phyloP scores from a whole-genome alignment of 495 filamentous ascomycete species.

The Hypoxylon perforatum region DNA sequence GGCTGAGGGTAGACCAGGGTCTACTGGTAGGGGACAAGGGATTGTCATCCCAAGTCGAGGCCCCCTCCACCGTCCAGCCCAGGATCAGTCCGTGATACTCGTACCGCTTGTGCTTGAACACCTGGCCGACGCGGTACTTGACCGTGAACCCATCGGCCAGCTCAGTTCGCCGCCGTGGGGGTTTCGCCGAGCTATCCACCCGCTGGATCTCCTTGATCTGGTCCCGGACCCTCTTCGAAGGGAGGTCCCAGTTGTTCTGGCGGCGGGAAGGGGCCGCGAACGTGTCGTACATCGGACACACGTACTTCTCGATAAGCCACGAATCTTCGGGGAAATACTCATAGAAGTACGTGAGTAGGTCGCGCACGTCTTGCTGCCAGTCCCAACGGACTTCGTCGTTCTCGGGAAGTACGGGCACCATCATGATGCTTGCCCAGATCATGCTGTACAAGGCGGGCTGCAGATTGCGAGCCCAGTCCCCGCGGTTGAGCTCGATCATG shows the following conservation, averaged over 20 bases:
- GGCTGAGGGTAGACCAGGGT: conserved; percentile 32
- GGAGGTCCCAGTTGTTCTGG: conserved; percentile 43
- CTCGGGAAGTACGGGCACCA: conserved; percentile 57
- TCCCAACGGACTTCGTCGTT: conserved; percentile 50
- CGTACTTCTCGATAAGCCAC: conserved; percentile 71
- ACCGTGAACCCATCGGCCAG: conserved; percentile 39
- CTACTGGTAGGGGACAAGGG: conserved; percentile 21
- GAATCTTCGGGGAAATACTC: conserved; percentile 77
- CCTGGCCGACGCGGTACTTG: conserved; percentile 79
- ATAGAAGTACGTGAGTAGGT: conserved; percentile 73
- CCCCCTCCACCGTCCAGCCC: conserved; percentile 77
- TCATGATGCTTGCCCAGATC: conserved; percentile 78
- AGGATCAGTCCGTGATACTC: conserved; percentile 82
- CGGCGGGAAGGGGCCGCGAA: conserved; percentile 41
- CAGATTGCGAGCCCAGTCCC: conserved; percentile 61
- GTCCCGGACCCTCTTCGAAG: conserved; percentile 45
- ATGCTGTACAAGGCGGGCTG: conserved; percentile 78
- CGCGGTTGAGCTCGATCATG: conserved; percentile 50
- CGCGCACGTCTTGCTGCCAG: conserved; percentile 62
- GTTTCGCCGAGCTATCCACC: conserved; percentile 31
- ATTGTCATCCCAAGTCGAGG: conserved; percentile 39
- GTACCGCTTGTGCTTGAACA: conserved; percentile 86
- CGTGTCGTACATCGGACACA: conserved; percentile 66
- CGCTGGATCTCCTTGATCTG: conserved; percentile 45
- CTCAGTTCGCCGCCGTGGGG: conserved; percentile 43